Base-by-base conservation (phyloP, 2,329 filamentous ascomycete species). In the Aspergillus melleus region DNA sequence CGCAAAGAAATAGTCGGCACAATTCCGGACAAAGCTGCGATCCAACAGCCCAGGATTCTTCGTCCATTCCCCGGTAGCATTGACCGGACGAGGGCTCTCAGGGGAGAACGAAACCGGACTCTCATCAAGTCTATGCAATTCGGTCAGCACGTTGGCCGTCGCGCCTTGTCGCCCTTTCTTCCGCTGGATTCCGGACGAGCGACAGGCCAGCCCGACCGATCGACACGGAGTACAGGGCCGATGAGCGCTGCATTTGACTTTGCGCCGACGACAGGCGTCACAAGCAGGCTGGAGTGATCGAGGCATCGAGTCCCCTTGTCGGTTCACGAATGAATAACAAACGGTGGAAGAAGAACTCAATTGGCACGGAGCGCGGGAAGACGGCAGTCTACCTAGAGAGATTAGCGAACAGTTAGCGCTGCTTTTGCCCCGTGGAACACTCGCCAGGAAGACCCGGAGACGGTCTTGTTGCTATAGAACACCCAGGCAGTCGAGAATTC, bases 211-310 rank as follows among this genome's bases (percentile, higher is more conserved):
- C n/a, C 52, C 54, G 14, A 63, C 64, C 5, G 58, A 54, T 42
- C 55, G 59, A 55, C 64, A 69, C 49, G 61, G 64, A 24, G 49
- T 57, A 49, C 67, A 69, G 20, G 67, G 67, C 6, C 61, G 57
- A 19, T 58, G 53, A 2, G 54, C 56, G 14, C 59, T 64, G 44
- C 67, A 69, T 58, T 64, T 65, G 46, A 69, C 60, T 30, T 69
- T 69, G 14, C 67, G 65, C 8, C 67, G 66, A 12, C 67, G 65
- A 58, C 67, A 69, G 24, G 64, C 67, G 52, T 69, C 67, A 58
- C 67, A 69, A 39, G 67, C 67, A 32, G 58, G 63, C 9, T 63
- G 63, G 10, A 56, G 50, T 3, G 56, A 49, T n/a, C 58, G 58
- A n/a, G 58, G 54, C 58, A 60, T 60, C 16, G 32, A 16, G 32